phyloP scores from a whole-genome alignment of 1,284 basidiomycete species.

The Bjerkandera adusta region DNA sequence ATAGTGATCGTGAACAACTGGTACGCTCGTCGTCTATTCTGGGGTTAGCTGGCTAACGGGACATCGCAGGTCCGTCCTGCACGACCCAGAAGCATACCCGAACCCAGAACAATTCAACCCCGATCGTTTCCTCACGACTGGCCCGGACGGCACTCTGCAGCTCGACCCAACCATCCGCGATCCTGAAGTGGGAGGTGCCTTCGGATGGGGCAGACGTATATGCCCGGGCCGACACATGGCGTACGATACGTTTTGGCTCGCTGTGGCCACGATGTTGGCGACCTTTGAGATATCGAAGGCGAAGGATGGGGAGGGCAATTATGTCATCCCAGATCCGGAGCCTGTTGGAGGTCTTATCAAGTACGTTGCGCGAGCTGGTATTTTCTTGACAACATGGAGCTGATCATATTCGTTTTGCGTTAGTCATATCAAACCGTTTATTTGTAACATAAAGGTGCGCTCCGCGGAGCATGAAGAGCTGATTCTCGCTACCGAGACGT shows the following conservation, averaged over 20 bases:
- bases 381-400: no score
- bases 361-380: neutral
- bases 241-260: constrained; percentile 14
- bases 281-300: constrained; percentile 27
- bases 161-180: constrained; percentile 14
- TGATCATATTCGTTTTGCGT: no score
- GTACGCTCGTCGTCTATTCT: no score
- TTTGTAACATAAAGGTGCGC: no score
- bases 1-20: constrained; percentile 1
- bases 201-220: constrained; percentile 12
- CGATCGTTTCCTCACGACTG: constrained; percentile 20
- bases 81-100: constrained; percentile 24
- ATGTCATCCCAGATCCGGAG: neutral
- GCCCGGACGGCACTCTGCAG: constrained; percentile 16
- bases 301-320: constrained; percentile 32
- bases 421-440: no score
- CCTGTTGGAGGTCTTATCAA: neutral
- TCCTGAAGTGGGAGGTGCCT: constrained; percentile 9
- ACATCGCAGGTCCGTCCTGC: constrained; percentile 27
- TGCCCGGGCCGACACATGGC: constrained; percentile 25
- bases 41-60: no score
- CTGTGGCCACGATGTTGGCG: constrained; percentile 14
- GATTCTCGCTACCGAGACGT: no score
- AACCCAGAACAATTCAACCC: constrained; percentile 26
- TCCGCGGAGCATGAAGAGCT: no score